Evolutionary conservation across 1,139 yeast species (phyloP), one percentile per base, ranked within the genome.

Genomic region (Zhuliangozyma blackwelliae): DNA sequence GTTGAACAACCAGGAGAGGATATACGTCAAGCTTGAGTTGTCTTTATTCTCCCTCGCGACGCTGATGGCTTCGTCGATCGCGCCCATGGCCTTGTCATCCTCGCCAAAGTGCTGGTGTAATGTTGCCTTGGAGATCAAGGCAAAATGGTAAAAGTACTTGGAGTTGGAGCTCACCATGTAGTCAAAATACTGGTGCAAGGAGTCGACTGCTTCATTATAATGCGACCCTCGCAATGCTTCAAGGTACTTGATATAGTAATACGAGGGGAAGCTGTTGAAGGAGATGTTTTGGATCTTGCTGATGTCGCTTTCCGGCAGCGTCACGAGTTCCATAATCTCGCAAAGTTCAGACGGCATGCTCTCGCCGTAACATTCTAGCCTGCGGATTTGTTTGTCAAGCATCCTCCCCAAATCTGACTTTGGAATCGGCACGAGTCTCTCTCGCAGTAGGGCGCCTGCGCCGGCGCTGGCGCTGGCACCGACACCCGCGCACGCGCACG

Each of bases 31-130:
- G 13, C 95, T 86, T 10, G 72, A 65, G 41, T 77, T 71, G 55
- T 89, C 96, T 46, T 80, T 82, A 49, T 85, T 82, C 51, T 89
- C 96, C 48, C 97, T 66, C 0, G 96, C 96, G 2, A 89, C 90
- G 4, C 86, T 71, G 3, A 89, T 83, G 0, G 97, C 94, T 53
- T 89, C 97, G 46, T 84, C 88, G 5, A 89, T 84, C 0, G 95
- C 84, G 46, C 82, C 73, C 11, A 86, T 59, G 0, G 96, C 95
- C 45, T 86, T 87, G 22, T 72, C 75, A 45, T 79, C 79, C 46
- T 84, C 84, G 27, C 84, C 82, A 58, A 86, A 88, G 39, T 77
- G 77, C 16, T 87, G 86, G 50, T 88, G 92, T 31, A 89, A 63
- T 0, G 87, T 72, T 0, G 96, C 96, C 35, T 86, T 63, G 10